A percentile compares a stretch with the other conserved stretches of the same genome.
Conservation (phyloP, 441 rosid species). For the Raphanus hybrid region DNA sequence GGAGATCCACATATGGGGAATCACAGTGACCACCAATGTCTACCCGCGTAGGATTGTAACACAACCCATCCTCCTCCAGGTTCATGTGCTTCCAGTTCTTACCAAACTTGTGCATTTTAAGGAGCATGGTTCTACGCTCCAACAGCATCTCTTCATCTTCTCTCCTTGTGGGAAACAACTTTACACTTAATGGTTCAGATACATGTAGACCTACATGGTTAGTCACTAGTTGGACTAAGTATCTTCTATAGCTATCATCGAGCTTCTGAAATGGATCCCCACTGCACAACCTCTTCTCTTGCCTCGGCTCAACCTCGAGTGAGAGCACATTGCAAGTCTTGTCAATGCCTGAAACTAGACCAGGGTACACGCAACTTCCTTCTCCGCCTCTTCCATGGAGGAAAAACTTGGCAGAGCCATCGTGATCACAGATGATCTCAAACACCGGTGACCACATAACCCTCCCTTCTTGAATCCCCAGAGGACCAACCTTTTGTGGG, state of each 20-base stretch:
- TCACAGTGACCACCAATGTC: background rate
- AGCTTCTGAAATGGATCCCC: background rate
- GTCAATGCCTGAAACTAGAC: background rate
- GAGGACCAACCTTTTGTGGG: conserved; percentile 83
- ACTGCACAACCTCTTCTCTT: background rate
- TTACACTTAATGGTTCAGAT: background rate
- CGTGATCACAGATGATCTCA: conserved; percentile 61
- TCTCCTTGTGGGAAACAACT: background rate
- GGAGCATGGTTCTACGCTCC: background rate
- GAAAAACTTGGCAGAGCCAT: conserved; percentile 59
- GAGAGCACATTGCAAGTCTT: conserved; percentile 4
- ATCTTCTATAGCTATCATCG: background rate
- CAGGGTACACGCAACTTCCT: background rate
- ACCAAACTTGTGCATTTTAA: conserved; percentile 2
- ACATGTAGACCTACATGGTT: background rate
- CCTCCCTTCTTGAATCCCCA: conserved; percentile 77
- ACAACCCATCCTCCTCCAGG: conserved; percentile 1
- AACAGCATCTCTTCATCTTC: background rate
- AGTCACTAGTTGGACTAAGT: background rate
- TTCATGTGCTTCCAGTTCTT: background rate
- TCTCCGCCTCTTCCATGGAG: background rate
- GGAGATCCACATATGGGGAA: background rate
- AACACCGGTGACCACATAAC: conserved; percentile 83
- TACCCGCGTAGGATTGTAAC: background rate
- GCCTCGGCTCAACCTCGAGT: background rate